Evolutionary conservation across 2,329 filamentous ascomycete species (phyloP).

Genomic region (Macrophomina phaseolina): DNA sequence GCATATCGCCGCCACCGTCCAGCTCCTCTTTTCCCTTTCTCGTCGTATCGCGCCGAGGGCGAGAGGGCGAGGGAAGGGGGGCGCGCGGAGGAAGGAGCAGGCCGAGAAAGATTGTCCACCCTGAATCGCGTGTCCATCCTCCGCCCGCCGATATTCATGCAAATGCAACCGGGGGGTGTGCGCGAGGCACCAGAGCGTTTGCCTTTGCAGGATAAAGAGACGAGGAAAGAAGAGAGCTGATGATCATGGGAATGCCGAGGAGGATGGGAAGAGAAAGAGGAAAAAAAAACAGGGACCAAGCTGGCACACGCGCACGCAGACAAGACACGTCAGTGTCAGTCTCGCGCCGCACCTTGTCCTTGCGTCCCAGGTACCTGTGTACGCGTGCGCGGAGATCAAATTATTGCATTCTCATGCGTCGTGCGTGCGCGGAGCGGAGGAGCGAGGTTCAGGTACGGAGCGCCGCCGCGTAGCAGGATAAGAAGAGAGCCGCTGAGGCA

Average conservation of each 20-base stretch:
- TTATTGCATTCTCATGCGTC: constrained; percentile 13
- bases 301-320: neutral
- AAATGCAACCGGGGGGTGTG: constrained; percentile 16
- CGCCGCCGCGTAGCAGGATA: neutral
- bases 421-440: neutral
- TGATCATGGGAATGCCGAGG: neutral
- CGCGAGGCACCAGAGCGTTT: constrained; percentile 11
- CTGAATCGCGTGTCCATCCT: too few relatives aligned
- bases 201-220: constrained; percentile 5
- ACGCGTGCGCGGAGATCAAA: constrained; percentile 8
- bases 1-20: too few relatives aligned
- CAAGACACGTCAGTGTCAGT: neutral
- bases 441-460: neutral
- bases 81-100: too few relatives aligned
- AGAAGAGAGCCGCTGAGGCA: neutral
- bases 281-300: neutral
- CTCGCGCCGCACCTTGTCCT: too few relatives aligned
- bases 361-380: neutral
- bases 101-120: too few relatives aligned
- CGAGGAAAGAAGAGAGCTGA: neutral
- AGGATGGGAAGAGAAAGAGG: neutral
- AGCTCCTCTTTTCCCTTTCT: too few relatives aligned
- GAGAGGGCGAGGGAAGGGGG: too few relatives aligned
- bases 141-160: too few relatives aligned
- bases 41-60: too few relatives aligned